Base-by-base conservation (phyloP, 345 rosid genomes). In the Salix dunnii region DNA sequence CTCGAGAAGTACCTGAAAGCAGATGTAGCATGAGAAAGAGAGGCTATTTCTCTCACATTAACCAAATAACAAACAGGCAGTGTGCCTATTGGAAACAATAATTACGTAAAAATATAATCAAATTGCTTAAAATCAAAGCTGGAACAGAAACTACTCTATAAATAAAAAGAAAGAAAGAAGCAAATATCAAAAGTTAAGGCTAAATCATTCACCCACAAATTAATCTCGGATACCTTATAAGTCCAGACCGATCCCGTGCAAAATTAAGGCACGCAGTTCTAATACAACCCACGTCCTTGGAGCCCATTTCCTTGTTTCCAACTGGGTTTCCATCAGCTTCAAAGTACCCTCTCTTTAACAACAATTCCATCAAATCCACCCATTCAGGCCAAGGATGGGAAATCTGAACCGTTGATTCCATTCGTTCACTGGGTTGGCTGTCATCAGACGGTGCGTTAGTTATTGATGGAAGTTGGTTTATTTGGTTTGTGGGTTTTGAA, bases 331-430 rank as follows among this genome's bases (percentile, higher is more conserved):
- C 78, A 62, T 14, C 82, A 58, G 78, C 88, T 27, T 68, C 89
- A 14, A 91, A 90, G 80, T 91, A 91, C 14, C 91, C 93, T 81
- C 79, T 84, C 75, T 81, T 90, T 79, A 77, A 60, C 73, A 91
- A 79, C 82, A 85, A 74, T 30, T 85, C 89, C 90, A 92, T 90
- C 78, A 94, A 81, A 73, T 82, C 84, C 70, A 87, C 82, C 98
- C 97, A 94, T 71, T 94, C 95, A 20, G 89, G 93, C 97, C 95
- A 94, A 18, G 91, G 90, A 76, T 89, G 94, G 12, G 91, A 85
- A 80, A 88, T 84, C 80, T 73, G 83, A 43, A 82, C 76, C 27
- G 27, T 40, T 6, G 78, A 70, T 71, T 63, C 87, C 28, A 64
- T 72, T 60, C 12, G 71, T n/a, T 66, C 33, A 17, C 18, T 31